Conservation (phyloP, 768 basidiomycete species). For the Gymnopilus junonius region DNA sequence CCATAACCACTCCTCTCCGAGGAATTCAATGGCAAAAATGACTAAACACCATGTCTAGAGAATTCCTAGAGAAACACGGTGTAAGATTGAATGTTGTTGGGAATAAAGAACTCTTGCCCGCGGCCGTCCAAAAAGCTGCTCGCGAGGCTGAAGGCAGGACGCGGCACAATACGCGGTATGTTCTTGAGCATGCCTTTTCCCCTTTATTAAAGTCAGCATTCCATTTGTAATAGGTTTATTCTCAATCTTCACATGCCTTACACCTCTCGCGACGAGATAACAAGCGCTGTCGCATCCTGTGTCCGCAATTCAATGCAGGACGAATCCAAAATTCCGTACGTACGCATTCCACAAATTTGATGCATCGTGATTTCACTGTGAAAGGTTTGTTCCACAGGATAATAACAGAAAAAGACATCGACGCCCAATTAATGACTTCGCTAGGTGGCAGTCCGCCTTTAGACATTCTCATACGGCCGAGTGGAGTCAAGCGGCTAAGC, state of each 20-base stretch:
- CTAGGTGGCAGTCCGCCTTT: slow-evolving; percentile 74
- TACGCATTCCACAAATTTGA: not conserved
- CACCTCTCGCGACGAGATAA: slow-evolving; percentile 89
- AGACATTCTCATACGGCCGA: slow-evolving; percentile 90
- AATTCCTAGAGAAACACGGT: slow-evolving; percentile 78
- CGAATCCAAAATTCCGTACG: slow-evolving; percentile 24
- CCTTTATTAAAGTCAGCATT: not conserved
- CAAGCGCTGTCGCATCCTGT: slow-evolving; percentile 68
- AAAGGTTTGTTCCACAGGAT: slow-evolving; percentile 20
- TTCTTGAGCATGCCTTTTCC: not conserved
- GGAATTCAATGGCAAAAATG: not conserved
- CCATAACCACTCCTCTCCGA: not conserved
- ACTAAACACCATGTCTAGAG: slow-evolving; percentile 43
- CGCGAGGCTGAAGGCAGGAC: slow-evolving; percentile 81
- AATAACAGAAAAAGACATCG: slow-evolving; percentile 73
- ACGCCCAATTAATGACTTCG: slow-evolving; percentile 68
- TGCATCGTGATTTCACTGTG: not conserved
- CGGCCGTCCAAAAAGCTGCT: slow-evolving; percentile 72
- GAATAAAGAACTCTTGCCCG: slow-evolving; percentile 72
- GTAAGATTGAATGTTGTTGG: slow-evolving; percentile 90
- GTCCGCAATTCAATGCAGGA: slow-evolving; percentile 39
- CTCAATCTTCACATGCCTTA: slow-evolving; percentile 95
- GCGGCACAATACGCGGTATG: slow-evolving; percentile 70
- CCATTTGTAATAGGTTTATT: slow-evolving; percentile 65
- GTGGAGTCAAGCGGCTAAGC: slow-evolving; percentile 86